phyloP scores from a whole-genome alignment of 1,284 basidiomycete genomes.

The Naganishia cerealis region DNA sequence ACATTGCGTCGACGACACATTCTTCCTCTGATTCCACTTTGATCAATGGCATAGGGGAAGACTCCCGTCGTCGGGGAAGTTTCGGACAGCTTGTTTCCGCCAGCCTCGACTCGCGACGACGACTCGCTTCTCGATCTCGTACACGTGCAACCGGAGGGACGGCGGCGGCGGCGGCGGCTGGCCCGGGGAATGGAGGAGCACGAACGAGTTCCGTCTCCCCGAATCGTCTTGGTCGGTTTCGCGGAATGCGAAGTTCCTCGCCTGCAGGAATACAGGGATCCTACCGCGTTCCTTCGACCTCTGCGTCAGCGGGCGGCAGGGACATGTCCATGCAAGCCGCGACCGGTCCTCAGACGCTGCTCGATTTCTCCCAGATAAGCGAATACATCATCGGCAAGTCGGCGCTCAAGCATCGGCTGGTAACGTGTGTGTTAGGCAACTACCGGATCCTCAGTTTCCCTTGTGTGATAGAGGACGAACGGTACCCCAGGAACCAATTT shows the following conservation, averaged over 20 bases:
- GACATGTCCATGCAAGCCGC: not conserved
- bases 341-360: slow-evolving; percentile 57
- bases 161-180: not conserved
- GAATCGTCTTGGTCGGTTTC: slow-evolving; percentile 10
- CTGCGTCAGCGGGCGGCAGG: not conserved
- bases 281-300: not conserved
- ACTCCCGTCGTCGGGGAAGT: not conserved
- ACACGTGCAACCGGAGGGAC: not conserved
- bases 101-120: slow-evolving; percentile 3
- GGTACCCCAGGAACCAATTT: slow-evolving; percentile 83
- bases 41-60: not conserved
- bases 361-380: slow-evolving; percentile 86
- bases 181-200: not conserved
- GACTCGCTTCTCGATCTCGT: slow-evolving; percentile 3
- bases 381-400: slow-evolving; percentile 91
- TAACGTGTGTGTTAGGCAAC: slow-evolving; percentile 58
- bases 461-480: slow-evolving; percentile 64
- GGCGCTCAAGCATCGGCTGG: slow-evolving; percentile 81
- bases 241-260: not conserved
- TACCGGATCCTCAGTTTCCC: slow-evolving; percentile 88
- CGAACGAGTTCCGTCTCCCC: slow-evolving; percentile 22
- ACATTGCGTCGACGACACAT: not conserved
- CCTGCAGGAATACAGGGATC: not conserved
- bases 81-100: slow-evolving; percentile 6
- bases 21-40: too few relatives aligned